Base-by-base conservation (phyloP, 345 rosid genomes). In the Boechera retrofracta region DNA sequence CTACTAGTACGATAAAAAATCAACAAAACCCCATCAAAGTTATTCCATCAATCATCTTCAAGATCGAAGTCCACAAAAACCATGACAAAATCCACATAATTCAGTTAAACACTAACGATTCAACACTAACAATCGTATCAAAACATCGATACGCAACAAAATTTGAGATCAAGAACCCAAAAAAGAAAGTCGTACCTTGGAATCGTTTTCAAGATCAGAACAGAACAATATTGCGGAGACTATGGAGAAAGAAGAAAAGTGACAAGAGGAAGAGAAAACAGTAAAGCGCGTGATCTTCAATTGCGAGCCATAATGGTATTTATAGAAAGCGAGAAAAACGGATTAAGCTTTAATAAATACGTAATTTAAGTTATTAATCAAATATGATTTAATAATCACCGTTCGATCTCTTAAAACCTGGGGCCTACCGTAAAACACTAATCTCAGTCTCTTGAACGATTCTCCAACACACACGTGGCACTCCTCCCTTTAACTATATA, bases 391-490 rank as follows among this genome's bases (percentile, higher is more conserved):
- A 15, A 16, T 64, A 56, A 29, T 18, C 38, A 71, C 76, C 76
- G 76, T 77, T 36, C 7, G 32, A 61, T 77, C 10, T 48, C 10
- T 0, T 31, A 2, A 21, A 49, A 49, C 41, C 1, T 15, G 5
- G 69, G 77, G 73, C 69, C 74, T 56, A 72, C 81, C 81, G 73
- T 59, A 42, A 66, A 66, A 32, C 64, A 72, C 69, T 72, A 59
- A 72, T 59, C 72, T 57, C 64, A 67, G 18, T 72, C 77, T 66
- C 57, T 72, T 72, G 77, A 72, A 78, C 41, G 18, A 78, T 78
- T 78, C 81, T 72, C 69, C 64, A 41, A 41, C 81, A 41, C 51
- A 66, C 81, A 67, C 69, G 64, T 78, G 73, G 56, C 74, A 67
- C 69, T 66, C 49, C 13, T 35, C 44, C 3, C 58, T 66, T 58